Base-by-base conservation (phyloP, 164 flowering plant genomes). In the Magnolia kwangsiensis region DNA sequence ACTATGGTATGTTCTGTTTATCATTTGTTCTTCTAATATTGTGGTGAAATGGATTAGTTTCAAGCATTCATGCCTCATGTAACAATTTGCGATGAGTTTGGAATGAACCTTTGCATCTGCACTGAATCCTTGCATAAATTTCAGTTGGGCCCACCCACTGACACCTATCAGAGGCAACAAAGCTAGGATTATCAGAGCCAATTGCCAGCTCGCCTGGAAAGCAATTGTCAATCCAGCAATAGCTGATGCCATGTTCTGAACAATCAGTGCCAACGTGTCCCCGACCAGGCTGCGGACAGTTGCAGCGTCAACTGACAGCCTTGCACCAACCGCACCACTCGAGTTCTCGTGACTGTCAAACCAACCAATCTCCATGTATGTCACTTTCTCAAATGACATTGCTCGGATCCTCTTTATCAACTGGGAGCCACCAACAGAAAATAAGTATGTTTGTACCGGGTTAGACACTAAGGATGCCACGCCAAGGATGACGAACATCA, bases 281-380 rank as follows among this genome's bases (percentile, higher is more conserved):
- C 89, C 89, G 23, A 87, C 88, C 51, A 87, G 29, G 27, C 76
- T 55, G 61, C 88, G 78, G n/a, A 87, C 71, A 2, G 81, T 75
- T 16, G 85, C 83, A 9, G 84, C 86, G 61, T 84, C 89, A 51
- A 82, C 78, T 11, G 89, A 82, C 23, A 87, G 85, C 80, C 86
- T 85, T 18, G 87, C 84, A 20, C 87, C 88, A 75, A 87, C 81
- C 13, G 82, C 78, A 51, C 87, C 89, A 68, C 89, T 85, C 3
- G 89, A 81, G 76, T 83, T 64, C 9, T 75, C 77, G 7, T 79
- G 71, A 18, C 77, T 58, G 76, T 81, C 83, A 67, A 83, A 83
- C 85, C 85, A 83, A 21, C 72, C 69, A 37, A 80, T 75, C 64
- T 83, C 85, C 83, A 80, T 81, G 75, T 75, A 31, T 29, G 81